Evolutionary conservation across 371 early-diverging fungal species (phyloP).

Genomic region (Mycotypha africana): DNA sequence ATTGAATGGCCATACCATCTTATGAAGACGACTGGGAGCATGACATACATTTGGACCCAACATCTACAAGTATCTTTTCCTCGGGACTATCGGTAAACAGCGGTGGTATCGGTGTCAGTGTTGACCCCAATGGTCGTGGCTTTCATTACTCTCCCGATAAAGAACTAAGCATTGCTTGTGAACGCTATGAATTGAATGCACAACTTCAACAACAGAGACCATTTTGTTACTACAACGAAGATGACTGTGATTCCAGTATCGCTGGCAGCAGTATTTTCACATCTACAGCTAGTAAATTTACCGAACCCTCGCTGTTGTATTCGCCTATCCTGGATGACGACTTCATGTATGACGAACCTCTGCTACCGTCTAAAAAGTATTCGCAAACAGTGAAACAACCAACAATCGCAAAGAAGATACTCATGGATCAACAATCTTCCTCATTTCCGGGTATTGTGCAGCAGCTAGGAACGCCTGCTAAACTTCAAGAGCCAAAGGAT

Average conservation of each 20-base stretch:
- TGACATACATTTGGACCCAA: conserved; percentile 8
- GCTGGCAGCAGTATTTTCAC: conserved; percentile 5
- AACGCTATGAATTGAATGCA: conserved; percentile 6
- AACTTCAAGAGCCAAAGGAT: conserved; percentile 7
- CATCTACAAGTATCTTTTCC: conserved; percentile 4
- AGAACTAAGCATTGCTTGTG: conserved; percentile 23
- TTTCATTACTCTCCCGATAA: conserved; percentile 18
- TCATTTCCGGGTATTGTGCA: conserved; percentile 12
- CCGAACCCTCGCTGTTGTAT: too few relatives aligned
- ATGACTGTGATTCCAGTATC: conserved; percentile 22
- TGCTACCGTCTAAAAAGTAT: too few relatives aligned
- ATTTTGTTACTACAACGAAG: conserved; percentile 19
- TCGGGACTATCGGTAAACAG: too few relatives aligned
- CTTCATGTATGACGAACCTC: conserved; percentile 21
- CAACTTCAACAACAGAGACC: background rate
- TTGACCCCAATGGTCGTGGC: conserved; percentile 10
- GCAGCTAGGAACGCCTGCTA: conserved; percentile 9
- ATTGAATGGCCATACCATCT: too few relatives aligned
- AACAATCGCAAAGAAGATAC: background rate
- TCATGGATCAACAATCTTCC: background rate
- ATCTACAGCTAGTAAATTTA: background rate
- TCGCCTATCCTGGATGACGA: conserved; percentile 20
- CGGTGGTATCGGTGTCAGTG: conserved; percentile 6
- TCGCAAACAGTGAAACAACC: background rate
- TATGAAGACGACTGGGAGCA: conserved; percentile 21